Conservation (phyloP, 352 stramenopile species). For the Globisporangium lucens region DNA sequence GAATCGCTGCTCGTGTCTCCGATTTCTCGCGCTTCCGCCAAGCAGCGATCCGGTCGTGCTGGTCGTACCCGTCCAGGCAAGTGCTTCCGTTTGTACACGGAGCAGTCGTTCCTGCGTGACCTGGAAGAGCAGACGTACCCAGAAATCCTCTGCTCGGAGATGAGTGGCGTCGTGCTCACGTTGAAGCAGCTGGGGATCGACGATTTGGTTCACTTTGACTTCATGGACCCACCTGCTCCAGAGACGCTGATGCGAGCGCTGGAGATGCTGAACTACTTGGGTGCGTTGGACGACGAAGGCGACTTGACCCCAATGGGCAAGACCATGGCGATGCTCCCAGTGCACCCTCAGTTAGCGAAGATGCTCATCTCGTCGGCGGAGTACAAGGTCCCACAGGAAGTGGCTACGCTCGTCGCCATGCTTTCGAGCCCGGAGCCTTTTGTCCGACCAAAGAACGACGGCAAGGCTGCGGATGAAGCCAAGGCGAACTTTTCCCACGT, state of each 20-base stretch:
- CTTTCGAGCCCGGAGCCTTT: slow-evolving; percentile 94
- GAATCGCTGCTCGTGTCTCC: slow-evolving; percentile 98
- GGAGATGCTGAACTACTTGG: slow-evolving; percentile 98
- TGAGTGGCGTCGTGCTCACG: slow-evolving; percentile 96
- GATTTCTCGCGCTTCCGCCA: slow-evolving; percentile 95
- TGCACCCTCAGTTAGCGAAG: slow-evolving; percentile 98
- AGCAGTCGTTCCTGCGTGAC: slow-evolving; percentile 96
- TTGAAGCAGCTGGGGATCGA: slow-evolving; percentile 98
- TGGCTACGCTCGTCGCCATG: slow-evolving; percentile 97
- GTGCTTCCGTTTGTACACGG: slow-evolving; percentile 98
- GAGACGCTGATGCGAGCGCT: slow-evolving; percentile 98
- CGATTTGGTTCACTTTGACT: slow-evolving; percentile 99
- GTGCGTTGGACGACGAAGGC: slow-evolving; percentile 96
- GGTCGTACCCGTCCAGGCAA: slow-evolving; percentile 91
- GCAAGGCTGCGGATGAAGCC: slow-evolving; percentile 95
- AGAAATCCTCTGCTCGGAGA: slow-evolving; percentile 97
- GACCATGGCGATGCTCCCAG: slow-evolving; percentile 95
- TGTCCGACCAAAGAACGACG: slow-evolving; percentile 94
- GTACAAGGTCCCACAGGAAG: slow-evolving; percentile 96
- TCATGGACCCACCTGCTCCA: slow-evolving; percentile 98
- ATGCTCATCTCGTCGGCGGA: slow-evolving; percentile 95
- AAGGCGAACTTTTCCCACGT: slow-evolving; percentile 95
- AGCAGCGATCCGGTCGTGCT: slow-evolving; percentile 91
- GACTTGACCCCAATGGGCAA: slow-evolving; percentile 91
- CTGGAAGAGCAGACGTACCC: slow-evolving; percentile 99